Conservation (phyloP, 2,329 filamentous ascomycete species). For the Talaromyces sp. region DNA sequence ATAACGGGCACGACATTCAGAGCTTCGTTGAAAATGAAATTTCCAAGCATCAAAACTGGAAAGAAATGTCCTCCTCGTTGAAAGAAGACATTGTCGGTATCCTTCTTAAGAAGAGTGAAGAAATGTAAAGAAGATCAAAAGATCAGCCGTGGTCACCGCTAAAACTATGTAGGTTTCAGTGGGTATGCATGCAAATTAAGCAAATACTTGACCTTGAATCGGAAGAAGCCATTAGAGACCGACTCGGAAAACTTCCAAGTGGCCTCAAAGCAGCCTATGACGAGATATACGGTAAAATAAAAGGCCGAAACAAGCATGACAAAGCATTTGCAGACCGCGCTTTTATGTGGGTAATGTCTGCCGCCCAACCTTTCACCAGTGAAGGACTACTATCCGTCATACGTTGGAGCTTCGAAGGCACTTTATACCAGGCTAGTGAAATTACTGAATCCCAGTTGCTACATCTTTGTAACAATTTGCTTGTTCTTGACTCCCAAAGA, state of each 20-base stretch:
- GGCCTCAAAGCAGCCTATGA: slow-evolving; percentile 24
- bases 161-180: slow-evolving; percentile 25
- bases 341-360: slow-evolving; percentile 21
- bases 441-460: slow-evolving; percentile 9
- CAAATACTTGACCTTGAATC: slow-evolving; percentile 18
- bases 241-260: slow-evolving; percentile 24
- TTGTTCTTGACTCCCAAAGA: slow-evolving; percentile 15
- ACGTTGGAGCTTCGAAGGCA: slow-evolving; percentile 11
- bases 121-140: slow-evolving; percentile 20
- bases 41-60: slow-evolving; percentile 6
- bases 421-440: not conserved
- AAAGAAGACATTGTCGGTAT: slow-evolving; percentile 16
- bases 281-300: slow-evolving; percentile 18
- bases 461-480: slow-evolving; percentile 20
- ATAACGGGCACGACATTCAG: slow-evolving; percentile 25
- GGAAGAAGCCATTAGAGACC: slow-evolving; percentile 16
- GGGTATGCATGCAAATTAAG: slow-evolving; percentile 25
- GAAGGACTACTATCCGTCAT: slow-evolving; percentile 14
- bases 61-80: slow-evolving; percentile 11
- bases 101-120: slow-evolving; percentile 17
- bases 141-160: not conserved
- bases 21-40: slow-evolving; percentile 21
- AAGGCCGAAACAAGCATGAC: slow-evolving; percentile 10
- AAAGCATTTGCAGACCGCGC: slow-evolving; percentile 15
- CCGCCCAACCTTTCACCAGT: slow-evolving; percentile 10